Base-by-base conservation (phyloP, 192 early-diverging fungal genomes). In the Coemansia sp. region DNA sequence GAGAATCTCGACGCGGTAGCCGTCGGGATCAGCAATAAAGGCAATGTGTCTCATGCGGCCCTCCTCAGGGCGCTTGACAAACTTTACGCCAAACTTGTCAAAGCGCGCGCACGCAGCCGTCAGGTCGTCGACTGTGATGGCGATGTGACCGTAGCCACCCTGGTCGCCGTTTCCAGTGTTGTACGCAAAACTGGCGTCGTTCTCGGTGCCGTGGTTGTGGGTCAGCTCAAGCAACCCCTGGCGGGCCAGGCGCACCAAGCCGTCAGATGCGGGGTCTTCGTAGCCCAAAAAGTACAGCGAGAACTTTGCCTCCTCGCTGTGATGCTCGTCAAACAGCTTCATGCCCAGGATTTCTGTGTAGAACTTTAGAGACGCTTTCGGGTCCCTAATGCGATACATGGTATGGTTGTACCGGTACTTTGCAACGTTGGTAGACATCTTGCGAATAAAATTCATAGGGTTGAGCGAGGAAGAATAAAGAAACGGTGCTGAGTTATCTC, bases 321-420 rank as follows among this genome's bases (percentile, higher is more conserved):
- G 72, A 10, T 73, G 43, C 58, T 72, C 63, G 23, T 74, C 67
- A n/a, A 85, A 29, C 6, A 63, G 67, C 65, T 65, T 90, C 90
- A 94, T 92, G 57, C 92, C 92, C 47, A 94, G 84, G 37, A 85
- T 74, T 23, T 90, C 81, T 50, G 83, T 67, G 71, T 94, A 94
- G 60, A 94, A 94, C 60, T 86, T 61, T 22, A 91, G 23, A 9
- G 92, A 91, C 15, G 75, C 82, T 67, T 90, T 76, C 49, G 90
- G 88, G 77, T 93, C 91, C 84, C 88, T 92, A 63, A 92, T 85
- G 71, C 91, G 84, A 80, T 89, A 86, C 91, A 92, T 94, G 19
- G 90, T 92, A 80, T 94, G 92, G 83, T 94, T 94, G 82, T 84
- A 74, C 58, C 78, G 51, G 62, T 81, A 81, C 29, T 62, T 81